Evolutionary conservation across 2,329 filamentous ascomycete species (phyloP), one percentile per base, ranked within the genome.

Genomic region (Fusarium brevicatenulatum): DNA sequence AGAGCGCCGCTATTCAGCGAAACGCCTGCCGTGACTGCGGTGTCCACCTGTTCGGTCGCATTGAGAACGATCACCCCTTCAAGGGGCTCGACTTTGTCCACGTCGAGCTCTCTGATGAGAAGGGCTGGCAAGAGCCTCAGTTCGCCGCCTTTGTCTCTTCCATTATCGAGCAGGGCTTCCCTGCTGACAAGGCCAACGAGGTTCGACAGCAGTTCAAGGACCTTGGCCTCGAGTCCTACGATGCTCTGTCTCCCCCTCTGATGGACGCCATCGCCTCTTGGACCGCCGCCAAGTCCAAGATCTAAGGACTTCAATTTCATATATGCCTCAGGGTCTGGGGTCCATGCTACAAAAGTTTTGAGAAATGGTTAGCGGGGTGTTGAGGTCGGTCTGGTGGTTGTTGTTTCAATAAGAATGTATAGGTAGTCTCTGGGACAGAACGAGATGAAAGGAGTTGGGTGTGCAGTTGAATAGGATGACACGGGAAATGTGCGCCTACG

Each of bases 91-190:
- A 91, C 78, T 92, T 92, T 78, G 89, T 92, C 16, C 91, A 92
- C 80, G 84, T 84, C 2, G 91, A 93, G 81, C 82, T 93, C 49
- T 88, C 86, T 23, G 82, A 86, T 56, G 80, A 86, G 61, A 85
- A 87, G 78, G 90, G 90, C n/a, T 92, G 91, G 90, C 90, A 92
- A 81, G 91, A 91, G 82, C 90, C 90, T 11, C 90, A 92, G 77
- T 93, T 92, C 73, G 91, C 91, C 5, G 91, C 87, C 0, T 93
- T 92, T 68, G 90, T 92, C 43, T 89, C 87, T 40, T 90, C 87
- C 63, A 89, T 92, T 66, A 91, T 92, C 66, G 91, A 92, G 86
- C 90, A 92, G 77, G 91, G 91, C 3, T 91, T 89, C 74, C 80
- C 86, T 52, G 87, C 90, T 0, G 78, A 82, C 21, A 82, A 84